phyloP scores from a whole-genome alignment of 306 rosid species.

The Acacia melanoxylon region DNA sequence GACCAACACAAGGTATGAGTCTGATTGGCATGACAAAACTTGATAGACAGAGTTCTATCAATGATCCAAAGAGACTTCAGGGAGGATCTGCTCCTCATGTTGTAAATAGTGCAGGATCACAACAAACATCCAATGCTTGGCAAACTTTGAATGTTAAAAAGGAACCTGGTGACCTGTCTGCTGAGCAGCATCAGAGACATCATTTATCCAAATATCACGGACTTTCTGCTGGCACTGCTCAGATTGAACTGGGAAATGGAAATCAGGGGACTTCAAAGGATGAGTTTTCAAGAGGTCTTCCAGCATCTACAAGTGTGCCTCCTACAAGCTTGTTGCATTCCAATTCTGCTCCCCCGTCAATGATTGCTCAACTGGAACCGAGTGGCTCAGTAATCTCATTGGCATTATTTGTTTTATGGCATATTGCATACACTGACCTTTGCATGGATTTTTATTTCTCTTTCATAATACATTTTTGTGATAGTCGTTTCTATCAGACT shows the following conservation, averaged over 20 bases:
- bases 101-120: constrained; percentile 54
- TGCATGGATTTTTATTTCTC: not conserved
- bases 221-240: constrained; percentile 54
- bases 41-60: constrained; percentile 56
- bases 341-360: constrained; percentile 56
- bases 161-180: constrained; percentile 63
- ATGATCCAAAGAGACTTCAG: constrained; percentile 67
- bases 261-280: constrained; percentile 58
- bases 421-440: not conserved
- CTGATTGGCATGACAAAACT: constrained; percentile 47
- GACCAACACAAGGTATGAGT: constrained; percentile 51
- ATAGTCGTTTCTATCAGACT: not conserved
- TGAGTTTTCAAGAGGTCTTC: constrained; percentile 70
- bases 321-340: constrained; percentile 46
- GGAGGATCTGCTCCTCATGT: constrained; percentile 62
- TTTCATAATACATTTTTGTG: not conserved
- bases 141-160: constrained; percentile 62
- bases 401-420: not conserved
- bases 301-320: constrained; percentile 45
- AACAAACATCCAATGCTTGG: constrained; percentile 66
- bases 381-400: constrained; percentile 41
- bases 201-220: constrained; percentile 56
- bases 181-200: constrained; percentile 71
- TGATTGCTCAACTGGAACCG: constrained; percentile 47
- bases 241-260: constrained; percentile 57